These are phyloP conservation scores for Hymenotorrendiella dingleyae DNA, from an alignment of 2,329 filamentous ascomycete genomes.

Conservation along the genomic window DNA sequence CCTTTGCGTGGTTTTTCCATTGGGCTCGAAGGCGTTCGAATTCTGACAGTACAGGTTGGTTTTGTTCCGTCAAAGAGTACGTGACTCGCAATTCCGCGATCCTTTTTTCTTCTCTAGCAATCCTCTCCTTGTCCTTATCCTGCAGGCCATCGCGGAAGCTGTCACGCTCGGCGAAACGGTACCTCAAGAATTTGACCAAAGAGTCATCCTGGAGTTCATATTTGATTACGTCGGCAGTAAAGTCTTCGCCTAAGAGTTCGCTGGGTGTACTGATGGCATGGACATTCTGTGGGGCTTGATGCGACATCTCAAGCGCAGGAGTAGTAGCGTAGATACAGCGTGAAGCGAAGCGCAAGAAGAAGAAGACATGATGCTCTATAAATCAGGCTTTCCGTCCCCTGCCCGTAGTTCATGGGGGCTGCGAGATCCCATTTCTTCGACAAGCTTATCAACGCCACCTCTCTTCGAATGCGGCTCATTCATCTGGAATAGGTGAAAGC, in stretches of 20 bases:
- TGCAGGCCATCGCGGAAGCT: background rate
- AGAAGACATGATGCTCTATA: no score
- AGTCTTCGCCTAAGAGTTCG: background rate
- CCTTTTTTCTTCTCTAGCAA: background rate
- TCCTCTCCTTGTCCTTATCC: background rate
- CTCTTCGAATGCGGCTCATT: slow-evolving; percentile 48
- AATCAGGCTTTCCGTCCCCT: no score
- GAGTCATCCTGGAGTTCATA: slow-evolving; percentile 3
- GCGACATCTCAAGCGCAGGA: no score
- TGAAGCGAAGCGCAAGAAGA: no score
- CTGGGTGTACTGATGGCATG: background rate
- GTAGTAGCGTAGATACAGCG: no score
- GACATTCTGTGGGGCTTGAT: background rate
- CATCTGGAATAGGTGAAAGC: slow-evolving; percentile 43
- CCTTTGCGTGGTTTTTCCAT: slow-evolving; percentile 3
- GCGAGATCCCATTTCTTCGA: background rate
- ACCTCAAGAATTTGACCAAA: slow-evolving; percentile 3
- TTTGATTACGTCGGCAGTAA: background rate
- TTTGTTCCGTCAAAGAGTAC: background rate
- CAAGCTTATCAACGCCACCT: slow-evolving; percentile 4
- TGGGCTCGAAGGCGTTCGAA: background rate
- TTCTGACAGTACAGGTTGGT: background rate
- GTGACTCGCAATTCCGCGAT: slow-evolving; percentile 1
- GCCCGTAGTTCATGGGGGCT: slow-evolving; percentile 1
- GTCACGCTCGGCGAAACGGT: background rate